Base-by-base conservation (phyloP, 192 early-diverging fungal genomes). In the Coemansia sp. region DNA sequence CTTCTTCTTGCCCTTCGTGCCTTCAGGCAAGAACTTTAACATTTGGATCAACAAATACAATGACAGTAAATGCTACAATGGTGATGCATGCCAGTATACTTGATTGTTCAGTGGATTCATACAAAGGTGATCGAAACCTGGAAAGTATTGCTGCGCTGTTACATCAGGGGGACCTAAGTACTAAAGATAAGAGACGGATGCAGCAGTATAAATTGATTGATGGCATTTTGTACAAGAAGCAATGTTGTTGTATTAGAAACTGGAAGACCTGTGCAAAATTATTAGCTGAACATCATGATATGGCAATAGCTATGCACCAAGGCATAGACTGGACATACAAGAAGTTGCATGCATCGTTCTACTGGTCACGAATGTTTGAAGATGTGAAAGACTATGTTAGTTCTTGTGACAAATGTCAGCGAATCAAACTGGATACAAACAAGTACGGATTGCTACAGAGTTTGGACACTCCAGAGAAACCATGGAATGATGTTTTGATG, bases 401-500 rank as follows among this genome's bases (percentile, higher is more conserved):
- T 0, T 55, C 53, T 0, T 71, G 58, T 28, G 38, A 71, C 25
- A 26, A 12, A 2, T 61, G 67, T 32, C 67, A 62, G 49, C 25
- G 54, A 0, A 49, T 12, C 5, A 68, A 62, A 16, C 44, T 54
- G 10, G 26, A 16, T 12, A 4, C 5, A 0, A n/a, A 52, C 22
- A 49, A 38, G 18, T 32, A 49, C 7, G 41, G 61, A 18, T 19
- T 25, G 14, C 54, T 64, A 21, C 60, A 62, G 27, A 19, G 32
- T 0, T 23, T 60, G 0, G 49, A 56, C 0, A 56, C 61, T 5
- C 31, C 50, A 23, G 12, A 1, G 19, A 10, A n/a, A 6, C 47
- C 51, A 0, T 73, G 65, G 65, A 24, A 49, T 6, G 58, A 64
- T 22, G 32, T 73, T 0, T 47, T 22, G 9, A 67, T 73, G 71